Percentiles rank a stretch among this genome's conserved stretches.
These are phyloP conservation scores for Pythium brachiatum DNA, from an alignment of 352 stramenopile species.

Conservation along the genomic window DNA sequence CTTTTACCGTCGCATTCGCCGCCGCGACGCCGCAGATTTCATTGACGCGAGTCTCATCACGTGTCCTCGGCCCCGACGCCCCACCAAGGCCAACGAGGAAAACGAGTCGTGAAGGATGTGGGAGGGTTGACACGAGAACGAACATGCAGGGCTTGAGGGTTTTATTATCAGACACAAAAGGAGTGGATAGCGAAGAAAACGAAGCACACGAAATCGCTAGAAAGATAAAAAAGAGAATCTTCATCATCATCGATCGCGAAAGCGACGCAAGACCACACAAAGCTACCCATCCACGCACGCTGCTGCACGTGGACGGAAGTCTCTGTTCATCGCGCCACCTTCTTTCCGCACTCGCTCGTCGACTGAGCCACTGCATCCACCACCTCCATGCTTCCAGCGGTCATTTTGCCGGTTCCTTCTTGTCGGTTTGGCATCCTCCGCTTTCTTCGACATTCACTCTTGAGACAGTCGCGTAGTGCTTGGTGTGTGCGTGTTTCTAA, in stretches of 20 bases:
- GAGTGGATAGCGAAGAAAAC: constrained; percentile 40
- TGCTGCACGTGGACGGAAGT: not conserved
- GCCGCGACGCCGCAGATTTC: constrained; percentile 55
- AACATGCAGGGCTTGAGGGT: constrained; percentile 15
- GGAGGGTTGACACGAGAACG: not conserved
- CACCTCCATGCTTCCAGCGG: not conserved
- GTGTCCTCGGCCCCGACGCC: constrained; percentile 18
- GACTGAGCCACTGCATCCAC: constrained; percentile 1
- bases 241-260: constrained; percentile 21
- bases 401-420: constrained; percentile 22
- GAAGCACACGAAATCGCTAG: constrained; percentile 36
- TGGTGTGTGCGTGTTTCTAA: constrained; percentile 15
- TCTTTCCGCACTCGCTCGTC: not conserved
- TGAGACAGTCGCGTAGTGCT: constrained; percentile 5
- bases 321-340: constrained; percentile 1
- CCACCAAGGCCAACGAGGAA: not conserved
- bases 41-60: constrained; percentile 62
- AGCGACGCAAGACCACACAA: constrained; percentile 1
- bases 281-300: constrained; percentile 1
- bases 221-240: constrained; percentile 30
- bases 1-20: constrained; percentile 50
- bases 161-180: constrained; percentile 68
- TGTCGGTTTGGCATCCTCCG: constrained; percentile 30
- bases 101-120: not conserved
- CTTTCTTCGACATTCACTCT: constrained; percentile 37